Conservation (phyloP, 768 basidiomycete species). For the Pholiota conissans region DNA sequence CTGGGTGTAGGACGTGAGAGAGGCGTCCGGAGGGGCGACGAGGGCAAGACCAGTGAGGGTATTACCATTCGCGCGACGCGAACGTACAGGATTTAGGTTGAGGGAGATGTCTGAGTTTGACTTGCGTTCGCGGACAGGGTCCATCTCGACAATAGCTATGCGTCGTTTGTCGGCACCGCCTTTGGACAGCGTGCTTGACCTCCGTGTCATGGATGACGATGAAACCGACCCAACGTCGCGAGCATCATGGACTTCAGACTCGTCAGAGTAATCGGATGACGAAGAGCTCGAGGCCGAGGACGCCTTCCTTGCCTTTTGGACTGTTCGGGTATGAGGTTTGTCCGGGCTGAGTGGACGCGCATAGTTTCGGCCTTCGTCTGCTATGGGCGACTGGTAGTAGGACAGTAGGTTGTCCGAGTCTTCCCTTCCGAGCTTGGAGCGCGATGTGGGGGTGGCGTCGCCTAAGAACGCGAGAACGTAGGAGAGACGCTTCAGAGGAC, state of each 20-base stretch:
- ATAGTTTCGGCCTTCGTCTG: constrained; percentile 33
- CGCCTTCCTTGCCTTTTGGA: constrained; percentile 25
- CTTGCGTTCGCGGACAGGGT: constrained; percentile 33
- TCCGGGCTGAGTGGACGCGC: constrained; percentile 19
- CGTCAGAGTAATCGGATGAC: constrained; percentile 51
- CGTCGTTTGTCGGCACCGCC: constrained; percentile 65
- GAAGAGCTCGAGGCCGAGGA: constrained; percentile 41
- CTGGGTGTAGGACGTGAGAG: constrained; percentile 50
- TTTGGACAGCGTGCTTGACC: constrained; percentile 55
- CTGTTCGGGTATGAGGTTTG: constrained; percentile 16
- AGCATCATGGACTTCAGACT: constrained; percentile 32
- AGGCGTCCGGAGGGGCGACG: constrained; percentile 73
- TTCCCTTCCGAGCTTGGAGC: constrained; percentile 20
- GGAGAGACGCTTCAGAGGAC: constrained; percentile 30
- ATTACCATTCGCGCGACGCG: constrained; percentile 40
- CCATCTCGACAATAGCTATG: constrained; percentile 67
- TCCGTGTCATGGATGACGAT: constrained; percentile 31
- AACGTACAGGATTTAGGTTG: constrained; percentile 30
- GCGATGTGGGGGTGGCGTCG: constrained; percentile 19
- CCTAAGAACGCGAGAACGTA: constrained; percentile 26
- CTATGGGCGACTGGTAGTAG: constrained; percentile 54
- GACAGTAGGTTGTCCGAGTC: constrained; percentile 23
- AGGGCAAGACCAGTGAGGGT: constrained; percentile 56
- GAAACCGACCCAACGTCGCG: constrained; percentile 27
- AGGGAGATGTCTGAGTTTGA: constrained; percentile 28